Conservation (phyloP, 1,284 basidiomycete genomes). For the Fomitopsis palustris region DNA sequence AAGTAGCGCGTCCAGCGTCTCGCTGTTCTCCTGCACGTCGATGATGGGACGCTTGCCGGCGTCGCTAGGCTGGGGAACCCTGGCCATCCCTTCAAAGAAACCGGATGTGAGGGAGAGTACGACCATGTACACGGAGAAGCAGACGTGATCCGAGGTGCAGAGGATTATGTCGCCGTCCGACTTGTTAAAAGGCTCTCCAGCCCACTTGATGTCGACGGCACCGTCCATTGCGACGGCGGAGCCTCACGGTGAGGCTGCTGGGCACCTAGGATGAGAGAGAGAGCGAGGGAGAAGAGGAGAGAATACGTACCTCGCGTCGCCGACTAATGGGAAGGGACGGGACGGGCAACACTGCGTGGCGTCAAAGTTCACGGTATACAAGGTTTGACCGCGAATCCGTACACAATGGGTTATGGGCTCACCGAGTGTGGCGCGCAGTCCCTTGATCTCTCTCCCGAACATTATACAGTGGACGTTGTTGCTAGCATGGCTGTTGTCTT, state of each 20-base stretch:
- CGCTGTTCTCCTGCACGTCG: constrained; percentile 11
- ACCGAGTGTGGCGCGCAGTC: neutral
- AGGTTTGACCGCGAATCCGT: neutral
- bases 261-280: neutral
- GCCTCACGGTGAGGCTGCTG: neutral
- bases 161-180: constrained; percentile 8
- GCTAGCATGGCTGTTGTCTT: too few relatives aligned
- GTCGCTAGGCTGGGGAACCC: constrained; percentile 14
- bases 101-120: constrained; percentile 22
- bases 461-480: too few relatives aligned
- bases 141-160: constrained; percentile 6
- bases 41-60: constrained; percentile 4
- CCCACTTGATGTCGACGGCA: neutral
- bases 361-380: neutral
- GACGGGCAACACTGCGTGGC: neutral
- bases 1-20: constrained; percentile 12
- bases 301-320: neutral
- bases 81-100: constrained; percentile 25
- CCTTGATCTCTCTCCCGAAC: too few relatives aligned
- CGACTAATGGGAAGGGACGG: neutral
- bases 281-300: neutral
- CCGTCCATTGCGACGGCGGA: neutral
- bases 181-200: constrained; percentile 7
- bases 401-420: neutral
- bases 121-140: constrained; percentile 20